Evolutionary conservation across 495 filamentous ascomycete species (phyloP), one percentile per base, ranked within the genome.

Genomic region (Thermochaetoides thermophila): DNA sequence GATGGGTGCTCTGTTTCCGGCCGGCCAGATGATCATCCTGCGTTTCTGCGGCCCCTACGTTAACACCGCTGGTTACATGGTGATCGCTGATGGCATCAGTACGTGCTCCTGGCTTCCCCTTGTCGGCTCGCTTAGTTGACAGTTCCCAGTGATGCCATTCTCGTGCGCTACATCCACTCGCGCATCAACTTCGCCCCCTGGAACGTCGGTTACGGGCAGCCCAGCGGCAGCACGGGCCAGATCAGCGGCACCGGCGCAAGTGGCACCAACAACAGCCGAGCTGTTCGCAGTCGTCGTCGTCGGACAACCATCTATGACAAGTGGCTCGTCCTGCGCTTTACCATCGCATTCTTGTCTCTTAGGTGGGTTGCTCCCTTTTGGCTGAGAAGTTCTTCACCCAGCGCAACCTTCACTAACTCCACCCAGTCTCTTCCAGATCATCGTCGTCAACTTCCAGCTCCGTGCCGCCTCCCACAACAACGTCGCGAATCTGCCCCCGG

Each of bases 111-210:
- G n/a, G 13, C 14, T 23, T 27, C 6, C 19, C 13, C 13, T 8
- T 27, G 17, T 2, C 1, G 3, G n/a, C n/a, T n/a, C n/a, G n/a
- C n/a, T n/a, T 11, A 10, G 3, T 19, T 37, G 28, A 43, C 27
- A 38, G 16, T 31, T 16, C 4, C 1, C 24, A 67, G 63, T 68
- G 43, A 48, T 7, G 48, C 45, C 18, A 64, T 64, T 21, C 46
- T 68, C 9, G 48, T 42, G 31, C 63, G 61, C 33, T 68, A 68
- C 25, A 50, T 68, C 10, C 56, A 57, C 17, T 51, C 61, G n/a
- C 48, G 61, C 20, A 42, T 52, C 8, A 45, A 50, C 11, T 39
- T 66, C 2, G 29, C 52, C 16, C 50, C 48, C 0, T 63, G 56
- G 56, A 57, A 53, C 14, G 47, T 60, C 18, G 45, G 35, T 1